These are phyloP conservation scores for Neurospora sp. DNA, from an alignment of 495 filamentous ascomycete species.

Conservation along the genomic window DNA sequence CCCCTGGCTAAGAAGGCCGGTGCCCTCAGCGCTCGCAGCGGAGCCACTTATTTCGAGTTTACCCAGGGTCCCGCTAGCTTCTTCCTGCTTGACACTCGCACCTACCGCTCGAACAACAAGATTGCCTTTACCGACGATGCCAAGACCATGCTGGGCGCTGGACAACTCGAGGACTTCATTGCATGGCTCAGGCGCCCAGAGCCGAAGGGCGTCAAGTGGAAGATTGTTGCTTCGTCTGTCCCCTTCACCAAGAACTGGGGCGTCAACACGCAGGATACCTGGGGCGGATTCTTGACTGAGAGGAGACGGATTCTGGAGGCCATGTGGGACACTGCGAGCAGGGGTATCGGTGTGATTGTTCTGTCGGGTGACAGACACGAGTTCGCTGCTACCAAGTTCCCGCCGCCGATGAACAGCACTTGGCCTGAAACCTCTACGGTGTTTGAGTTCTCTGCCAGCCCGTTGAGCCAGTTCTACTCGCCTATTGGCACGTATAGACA, in stretches of 20 bases:
- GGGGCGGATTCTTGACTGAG: constrained; percentile 81
- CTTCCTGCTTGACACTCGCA: constrained; percentile 89
- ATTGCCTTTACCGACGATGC: constrained; percentile 39
- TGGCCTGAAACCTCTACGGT: constrained; percentile 54
- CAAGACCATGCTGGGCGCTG: constrained; percentile 78
- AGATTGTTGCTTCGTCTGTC: constrained; percentile 76
- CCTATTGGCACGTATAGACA: constrained; percentile 76
- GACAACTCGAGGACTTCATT: constrained; percentile 71
- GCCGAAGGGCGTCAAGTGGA: constrained; percentile 76
- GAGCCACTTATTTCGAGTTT: constrained; percentile 75
- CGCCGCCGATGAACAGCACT: constrained; percentile 48
- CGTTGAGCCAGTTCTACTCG: constrained; percentile 85
- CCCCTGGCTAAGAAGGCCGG: constrained; percentile 43
- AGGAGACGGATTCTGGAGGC: constrained; percentile 69
- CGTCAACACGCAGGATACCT: constrained; percentile 73
- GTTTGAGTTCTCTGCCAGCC: constrained; percentile 81
- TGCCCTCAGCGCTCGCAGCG: constrained; percentile 21
- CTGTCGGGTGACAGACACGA: constrained; percentile 89
- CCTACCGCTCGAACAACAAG: constrained; percentile 58
- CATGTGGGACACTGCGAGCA: constrained; percentile 74
- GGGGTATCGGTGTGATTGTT: constrained; percentile 68
- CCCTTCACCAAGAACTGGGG: constrained; percentile 98
- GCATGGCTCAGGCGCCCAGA: constrained; percentile 60
- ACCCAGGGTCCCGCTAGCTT: constrained; percentile 82
- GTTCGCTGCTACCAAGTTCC: constrained; percentile 85